A percentile compares a stretch with the other conserved stretches of the same genome.
phyloP scores from a whole-genome alignment of 805 yeast genomes.

The Wickerhamiella australiensis region DNA sequence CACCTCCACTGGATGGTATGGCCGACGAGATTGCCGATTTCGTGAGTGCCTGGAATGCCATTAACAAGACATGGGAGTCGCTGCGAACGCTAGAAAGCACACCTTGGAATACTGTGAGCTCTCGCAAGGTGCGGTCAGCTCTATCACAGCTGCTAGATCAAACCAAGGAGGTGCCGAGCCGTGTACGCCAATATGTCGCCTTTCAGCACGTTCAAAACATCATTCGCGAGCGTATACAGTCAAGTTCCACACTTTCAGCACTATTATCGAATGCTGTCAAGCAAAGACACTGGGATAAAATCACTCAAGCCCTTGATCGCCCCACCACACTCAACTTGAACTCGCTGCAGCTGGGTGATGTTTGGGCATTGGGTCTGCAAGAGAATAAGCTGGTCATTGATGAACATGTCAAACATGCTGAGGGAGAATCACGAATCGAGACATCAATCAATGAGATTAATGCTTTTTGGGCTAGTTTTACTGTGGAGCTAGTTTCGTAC shows the following conservation, averaged over 20 bases:
- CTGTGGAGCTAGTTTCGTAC: constrained; percentile 44
- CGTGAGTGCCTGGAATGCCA: constrained; percentile 50
- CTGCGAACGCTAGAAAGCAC: constrained; percentile 34
- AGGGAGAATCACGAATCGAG: constrained; percentile 57
- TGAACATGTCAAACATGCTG: constrained; percentile 47
- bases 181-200: constrained; percentile 55
- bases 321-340: neutral
- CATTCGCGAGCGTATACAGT: constrained; percentile 34
- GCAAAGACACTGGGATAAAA: constrained; percentile 53
- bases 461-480: constrained; percentile 41
- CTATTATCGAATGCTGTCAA: constrained; percentile 47
- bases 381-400: constrained; percentile 38
- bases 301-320: constrained; percentile 28
- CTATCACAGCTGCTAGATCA: constrained; percentile 40
- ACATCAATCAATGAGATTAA: constrained; percentile 41
- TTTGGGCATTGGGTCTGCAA: constrained; percentile 45
- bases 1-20: constrained; percentile 24
- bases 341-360: constrained; percentile 40
- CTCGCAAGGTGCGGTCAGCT: constrained; percentile 34
- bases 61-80: constrained; percentile 40
- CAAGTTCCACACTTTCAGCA: constrained; percentile 33
- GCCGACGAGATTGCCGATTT: constrained; percentile 44
- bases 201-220: constrained; percentile 44
- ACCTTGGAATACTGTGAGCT: constrained; percentile 41
- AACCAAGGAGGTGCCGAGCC: constrained; percentile 43